Conservation (phyloP, 306 rosid species). For the Canavalia gladiata region DNA sequence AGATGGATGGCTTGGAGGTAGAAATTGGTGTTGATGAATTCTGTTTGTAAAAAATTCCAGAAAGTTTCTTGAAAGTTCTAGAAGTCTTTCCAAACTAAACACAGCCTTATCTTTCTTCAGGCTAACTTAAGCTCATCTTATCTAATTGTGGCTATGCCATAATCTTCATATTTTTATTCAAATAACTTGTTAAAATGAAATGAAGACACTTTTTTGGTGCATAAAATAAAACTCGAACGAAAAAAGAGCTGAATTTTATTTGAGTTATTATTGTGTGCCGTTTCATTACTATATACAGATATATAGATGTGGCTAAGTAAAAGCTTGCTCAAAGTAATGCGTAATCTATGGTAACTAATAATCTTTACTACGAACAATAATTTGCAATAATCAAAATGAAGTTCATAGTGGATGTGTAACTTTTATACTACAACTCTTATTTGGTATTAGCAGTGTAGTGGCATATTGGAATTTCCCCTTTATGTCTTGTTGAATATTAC, state of each 20-base stretch:
- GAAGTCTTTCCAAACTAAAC: conserved; percentile 13
- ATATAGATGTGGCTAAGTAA: too few relatives aligned
- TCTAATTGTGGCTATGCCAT: conserved; percentile 6
- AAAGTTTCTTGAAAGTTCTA: not conserved
- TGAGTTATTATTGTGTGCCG: too few relatives aligned
- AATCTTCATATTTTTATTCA: not conserved
- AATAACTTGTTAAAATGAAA: conserved; percentile 15
- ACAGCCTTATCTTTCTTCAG: not conserved
- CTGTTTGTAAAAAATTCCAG: not conserved
- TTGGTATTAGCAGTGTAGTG: not conserved
- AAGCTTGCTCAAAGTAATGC: too few relatives aligned
- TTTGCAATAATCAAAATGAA: too few relatives aligned
- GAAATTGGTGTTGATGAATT: conserved; percentile 27
- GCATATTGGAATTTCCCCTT: conserved; percentile 31
- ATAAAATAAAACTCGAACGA: too few relatives aligned
- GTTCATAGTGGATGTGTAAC: too few relatives aligned
- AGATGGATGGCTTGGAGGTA: conserved; percentile 94
- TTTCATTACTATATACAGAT: too few relatives aligned
- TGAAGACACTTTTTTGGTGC: not conserved
- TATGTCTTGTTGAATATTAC: not conserved
- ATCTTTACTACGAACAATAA: too few relatives aligned
- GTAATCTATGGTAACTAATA: too few relatives aligned
- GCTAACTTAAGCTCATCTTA: conserved; percentile 25
- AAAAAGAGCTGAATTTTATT: too few relatives aligned
- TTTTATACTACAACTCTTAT: not conserved